These are phyloP conservation scores for Cryptomeria japonica DNA, from an alignment of 75 land plant species.

Conservation along the genomic window DNA sequence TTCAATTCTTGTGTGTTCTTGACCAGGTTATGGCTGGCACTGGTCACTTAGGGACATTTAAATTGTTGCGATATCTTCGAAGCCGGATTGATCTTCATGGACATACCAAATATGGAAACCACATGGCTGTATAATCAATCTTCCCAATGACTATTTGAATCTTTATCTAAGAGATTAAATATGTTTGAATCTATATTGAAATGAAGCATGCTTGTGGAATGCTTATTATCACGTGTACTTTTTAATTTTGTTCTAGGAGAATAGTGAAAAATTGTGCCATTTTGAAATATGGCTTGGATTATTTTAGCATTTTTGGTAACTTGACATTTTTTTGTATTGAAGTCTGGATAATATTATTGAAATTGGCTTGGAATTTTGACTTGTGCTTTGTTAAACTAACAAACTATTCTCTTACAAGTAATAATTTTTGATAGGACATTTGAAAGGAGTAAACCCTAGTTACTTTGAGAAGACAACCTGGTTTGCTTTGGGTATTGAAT, in stretches of 20 bases:
- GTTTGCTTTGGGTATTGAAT: no score
- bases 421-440: background rate
- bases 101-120: slow-evolving; percentile 83
- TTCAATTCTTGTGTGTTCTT: background rate
- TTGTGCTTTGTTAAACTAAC: background rate
- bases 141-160: background rate
- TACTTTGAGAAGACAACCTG: background rate
- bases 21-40: slow-evolving; percentile 98
- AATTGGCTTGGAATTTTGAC: background rate
- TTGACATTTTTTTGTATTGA: background rate
- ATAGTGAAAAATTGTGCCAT: background rate
- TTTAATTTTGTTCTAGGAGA: background rate
- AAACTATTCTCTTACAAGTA: background rate
- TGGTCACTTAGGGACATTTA: slow-evolving; percentile 87
- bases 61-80: slow-evolving; percentile 74
- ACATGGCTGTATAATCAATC: slow-evolving; percentile 83
- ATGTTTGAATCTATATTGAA: background rate
- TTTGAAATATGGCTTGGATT: background rate
- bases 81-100: slow-evolving; percentile 79
- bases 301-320: no score
- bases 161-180: background rate
- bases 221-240: background rate
- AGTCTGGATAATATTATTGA: background rate
- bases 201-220: background rate
- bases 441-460: background rate